Evolutionary conservation across 2,329 filamentous ascomycete species (phyloP), one percentile per base, ranked within the genome.

Genomic region (Claviceps monticola): DNA sequence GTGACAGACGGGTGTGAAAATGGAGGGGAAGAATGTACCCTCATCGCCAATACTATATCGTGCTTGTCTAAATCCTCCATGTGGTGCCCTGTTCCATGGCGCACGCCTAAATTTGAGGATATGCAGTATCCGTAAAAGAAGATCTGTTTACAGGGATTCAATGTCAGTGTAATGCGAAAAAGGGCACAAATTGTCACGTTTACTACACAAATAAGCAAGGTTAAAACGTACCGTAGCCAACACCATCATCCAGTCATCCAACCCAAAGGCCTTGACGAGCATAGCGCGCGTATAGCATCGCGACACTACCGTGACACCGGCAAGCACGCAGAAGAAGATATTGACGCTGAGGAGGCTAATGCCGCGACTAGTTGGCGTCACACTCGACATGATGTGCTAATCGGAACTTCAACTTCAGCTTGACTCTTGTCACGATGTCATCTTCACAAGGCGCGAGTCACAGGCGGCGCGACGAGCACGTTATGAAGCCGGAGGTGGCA

Each of bases 41-140:
- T 64, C 59, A 66, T 66, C 4, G 68, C 70, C 21, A 54, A 49
- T 14, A 58, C 21, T 14, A 61, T 59, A 19, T 67, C 53, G 1
- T 56, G 50, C 0, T 49, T 8, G 2, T 54, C 47, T 6, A 72
- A 58, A 23, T 71, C 65, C 2, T 17, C 39, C 21, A 58, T 59
- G 54, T 71, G 68, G 3, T 65, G 61, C 3, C 71, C 70, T 0
- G 70, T 73, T 17, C 71, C 71, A 55, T 70, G 62, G 11, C 62
- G 53, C 23, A 72, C 59, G 19, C 71, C 70, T 0, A 11, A 17
- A 21, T 51, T 54, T 1, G 53, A 60, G 39, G 2, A 68, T 59
- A 0, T 67, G 62, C 42, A 58, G 65, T n/a, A 72, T 5, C 64
- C 53, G n/a, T 62, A 52, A 53, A 71, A 72, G n/a, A 60, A 64